Base-by-base conservation (phyloP, 371 early-diverging fungal species). In the Zopfochytrium polystomum region DNA sequence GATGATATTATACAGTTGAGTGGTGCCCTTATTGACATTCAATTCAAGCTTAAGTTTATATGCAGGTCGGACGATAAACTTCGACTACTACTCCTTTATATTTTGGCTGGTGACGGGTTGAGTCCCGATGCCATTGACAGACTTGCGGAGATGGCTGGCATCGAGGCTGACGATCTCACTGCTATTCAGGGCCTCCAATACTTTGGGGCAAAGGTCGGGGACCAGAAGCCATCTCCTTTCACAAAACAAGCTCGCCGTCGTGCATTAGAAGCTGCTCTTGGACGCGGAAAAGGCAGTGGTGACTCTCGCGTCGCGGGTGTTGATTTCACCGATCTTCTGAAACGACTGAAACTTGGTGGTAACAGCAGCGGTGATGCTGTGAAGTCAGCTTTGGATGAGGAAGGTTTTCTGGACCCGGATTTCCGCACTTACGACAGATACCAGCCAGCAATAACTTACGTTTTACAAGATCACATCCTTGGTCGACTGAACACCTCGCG, bases 21-120 rank as follows among this genome's bases (percentile, higher is more conserved):
- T 15, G 0, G 6, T 26, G 34, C 2, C n/a, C 2, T 53, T 52
- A 11, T 53, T 25, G 23, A 20, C 18, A 2, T 52, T 52, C 15
- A 18, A 38, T 38, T 18, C 7, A 38, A 38, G 7, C 38, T 38
- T 11, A 38, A 11, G 38, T 18, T 7, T 15, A 35, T n/a, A 6
- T 2, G 30, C 35, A 65, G 56, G 3, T 29, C 33, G 2, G 29
- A 38, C 3, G 89, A 93, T 71, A 96, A 93, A 73, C 72, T 91
- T 30, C 89, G 98, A 3, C 67, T 92, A 49, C 80, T 97, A 51
- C 80, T 92, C 77, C 60, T 95, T 15, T 93, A 91, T 76, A 85
- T 89, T 30, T 86, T 91, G n/a, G 79, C 84, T 50, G 85, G 76
- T 52, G 85, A 80, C 61, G 91, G 68, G 49, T 81, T 77, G 35